Base-by-base conservation (phyloP, 768 basidiomycete species). In the Lepiota venenata region DNA sequence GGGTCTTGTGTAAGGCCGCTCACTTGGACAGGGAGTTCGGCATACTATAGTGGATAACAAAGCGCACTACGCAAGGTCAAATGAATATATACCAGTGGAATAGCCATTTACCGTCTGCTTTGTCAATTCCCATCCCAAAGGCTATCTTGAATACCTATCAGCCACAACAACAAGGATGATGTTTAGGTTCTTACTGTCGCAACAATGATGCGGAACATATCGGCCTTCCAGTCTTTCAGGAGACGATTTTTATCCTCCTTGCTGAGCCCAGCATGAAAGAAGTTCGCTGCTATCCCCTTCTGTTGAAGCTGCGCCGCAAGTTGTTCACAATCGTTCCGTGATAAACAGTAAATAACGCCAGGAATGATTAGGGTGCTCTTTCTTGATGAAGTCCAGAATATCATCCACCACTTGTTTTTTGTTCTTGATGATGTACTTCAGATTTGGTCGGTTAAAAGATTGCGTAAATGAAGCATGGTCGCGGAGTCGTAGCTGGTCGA, bases 121-220 rank as follows among this genome's bases (percentile, higher is more conserved):
- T 94, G 69, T 95, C 91, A 47, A 96, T 91, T 1, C 96, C 95
- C 94, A 98, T 98, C 10, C 96, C 96, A 67, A 98, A 98, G 0
- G 94, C 94, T 59, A 94, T 84, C 93, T 94, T 32, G 63, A 32
- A 15, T 2, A 18, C 5, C 1, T 22, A 20, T 35, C 8, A 41
- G 27, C n/a, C 4, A 47, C 11, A 4, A 20, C 37, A 37, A 15
- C 32, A 4, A 15, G 38, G 4, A 52, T 35, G 43, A n/a, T 11
- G 12, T 52, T 47, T 44, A n/a, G 57, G 42, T 8, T 10, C 78
- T 60, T 66, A 93, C 93, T 42, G 97, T 99, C 2, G 96, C 96
- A 41, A 97, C 93, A 52, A 99, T 93, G 56, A 98, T 85, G 49
- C 84, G 78, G 58, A 85, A 81, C 25, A 75, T 69, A 2, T 84